phyloP scores from a whole-genome alignment of 2,329 filamentous ascomycete genomes.

The Cladosporium oxysporum region DNA sequence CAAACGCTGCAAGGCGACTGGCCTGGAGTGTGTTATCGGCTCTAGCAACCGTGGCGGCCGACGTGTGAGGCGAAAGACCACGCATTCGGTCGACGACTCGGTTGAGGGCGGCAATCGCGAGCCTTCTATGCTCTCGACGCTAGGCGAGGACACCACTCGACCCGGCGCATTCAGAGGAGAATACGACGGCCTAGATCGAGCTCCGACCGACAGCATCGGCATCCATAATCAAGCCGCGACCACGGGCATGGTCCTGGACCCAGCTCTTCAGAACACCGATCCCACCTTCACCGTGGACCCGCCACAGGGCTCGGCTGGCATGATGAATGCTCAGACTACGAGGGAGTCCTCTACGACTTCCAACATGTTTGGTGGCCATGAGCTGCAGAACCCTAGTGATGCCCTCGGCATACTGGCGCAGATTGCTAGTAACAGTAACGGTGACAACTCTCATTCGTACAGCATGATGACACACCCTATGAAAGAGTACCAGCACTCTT shows the following conservation, averaged over 20 bases:
- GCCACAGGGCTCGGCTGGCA: constrained; percentile 18
- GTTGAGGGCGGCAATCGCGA: constrained; percentile 18
- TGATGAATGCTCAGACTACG: constrained; percentile 23
- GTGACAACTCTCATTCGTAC: constrained; percentile 28
- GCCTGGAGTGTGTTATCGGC: constrained; percentile 60
- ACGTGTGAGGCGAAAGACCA: constrained; percentile 42
- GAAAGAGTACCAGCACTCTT: constrained; percentile 21
- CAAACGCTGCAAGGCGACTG: constrained; percentile 58
- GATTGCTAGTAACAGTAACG: constrained; percentile 41
- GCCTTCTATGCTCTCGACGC: constrained; percentile 13
- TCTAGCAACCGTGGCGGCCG: constrained; percentile 61
- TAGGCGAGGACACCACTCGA: constrained; percentile 14
- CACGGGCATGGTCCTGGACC: constrained; percentile 33
- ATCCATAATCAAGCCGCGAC: constrained; percentile 1
- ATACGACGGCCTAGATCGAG: constrained; percentile 11
- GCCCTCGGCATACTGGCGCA: constrained; percentile 51
- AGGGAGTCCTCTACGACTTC: constrained; percentile 34
- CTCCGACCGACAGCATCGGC: constrained; percentile 24
- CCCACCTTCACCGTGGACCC: constrained; percentile 18
- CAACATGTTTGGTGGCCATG: constrained; percentile 29
- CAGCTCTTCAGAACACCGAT: constrained; percentile 32
- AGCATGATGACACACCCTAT: constrained; percentile 13
- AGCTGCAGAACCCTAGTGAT: constrained; percentile 52
- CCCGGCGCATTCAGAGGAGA: constrained; percentile 17
- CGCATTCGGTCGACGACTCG: constrained; percentile 13